Percentiles rank a stretch among this genome's conserved stretches.
These are phyloP conservation scores for Pythium myriotylum DNA, from an alignment of 352 stramenopile species.

Conservation along the genomic window DNA sequence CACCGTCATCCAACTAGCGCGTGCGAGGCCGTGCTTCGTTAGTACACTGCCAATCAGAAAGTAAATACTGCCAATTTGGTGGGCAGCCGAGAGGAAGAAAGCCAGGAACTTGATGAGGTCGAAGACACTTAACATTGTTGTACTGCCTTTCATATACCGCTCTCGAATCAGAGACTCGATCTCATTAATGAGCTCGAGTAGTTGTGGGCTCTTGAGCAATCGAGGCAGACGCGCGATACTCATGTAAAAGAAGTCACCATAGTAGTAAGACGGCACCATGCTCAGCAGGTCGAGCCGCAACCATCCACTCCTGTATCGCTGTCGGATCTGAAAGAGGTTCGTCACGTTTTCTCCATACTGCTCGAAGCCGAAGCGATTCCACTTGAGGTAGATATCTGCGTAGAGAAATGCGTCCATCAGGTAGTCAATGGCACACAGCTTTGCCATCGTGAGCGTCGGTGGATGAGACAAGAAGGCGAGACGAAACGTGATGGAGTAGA, in stretches of 20 bases:
- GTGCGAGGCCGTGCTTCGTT: slow-evolving; percentile 3
- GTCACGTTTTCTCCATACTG: slow-evolving; percentile 25
- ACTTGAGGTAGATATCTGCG: slow-evolving; percentile 29
- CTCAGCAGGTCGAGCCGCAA: slow-evolving; percentile 28
- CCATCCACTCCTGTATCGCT: slow-evolving; percentile 25
- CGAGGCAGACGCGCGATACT: slow-evolving; percentile 23
- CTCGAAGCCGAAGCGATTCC: slow-evolving; percentile 25
- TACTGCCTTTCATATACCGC: slow-evolving; percentile 23
- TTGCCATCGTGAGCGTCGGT: background rate
- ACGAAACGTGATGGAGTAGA: slow-evolving; percentile 38
- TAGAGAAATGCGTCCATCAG: slow-evolving; percentile 27
- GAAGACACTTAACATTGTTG: slow-evolving; percentile 30
- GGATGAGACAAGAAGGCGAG: slow-evolving; percentile 27
- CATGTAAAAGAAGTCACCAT: slow-evolving; percentile 22
- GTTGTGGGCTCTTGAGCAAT: slow-evolving; percentile 24
- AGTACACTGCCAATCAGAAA: slow-evolving; percentile 27
- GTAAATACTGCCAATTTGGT: slow-evolving; percentile 35
- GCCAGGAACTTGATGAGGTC: slow-evolving; percentile 34
- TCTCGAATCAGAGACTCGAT: slow-evolving; percentile 32
- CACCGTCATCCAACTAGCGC: slow-evolving; percentile 54
- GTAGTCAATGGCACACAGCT: slow-evolving; percentile 23
- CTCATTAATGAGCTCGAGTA: slow-evolving; percentile 19
- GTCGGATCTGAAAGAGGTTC: slow-evolving; percentile 18
- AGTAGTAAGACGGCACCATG: slow-evolving; percentile 29
- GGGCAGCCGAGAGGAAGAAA: slow-evolving; percentile 30